Percentiles rank a stretch among this genome's conserved stretches.
These are phyloP conservation scores for Hysterium pulicare DNA, from an alignment of 2,329 filamentous ascomycete species.

Conservation along the genomic window DNA sequence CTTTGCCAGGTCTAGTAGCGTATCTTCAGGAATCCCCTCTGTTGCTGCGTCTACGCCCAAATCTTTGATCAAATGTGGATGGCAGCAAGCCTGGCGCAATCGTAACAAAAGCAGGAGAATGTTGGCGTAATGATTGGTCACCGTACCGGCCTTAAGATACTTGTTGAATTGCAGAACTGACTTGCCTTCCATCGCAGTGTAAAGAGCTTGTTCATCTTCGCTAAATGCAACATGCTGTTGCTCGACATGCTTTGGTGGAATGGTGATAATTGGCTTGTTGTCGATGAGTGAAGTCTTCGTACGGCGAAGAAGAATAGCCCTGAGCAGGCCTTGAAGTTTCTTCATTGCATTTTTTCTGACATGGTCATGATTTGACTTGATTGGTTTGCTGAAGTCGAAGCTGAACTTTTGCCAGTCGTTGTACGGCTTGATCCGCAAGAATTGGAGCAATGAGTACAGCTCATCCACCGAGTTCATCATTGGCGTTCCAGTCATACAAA, in stretches of 20 bases:
- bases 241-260: conserved; percentile 64
- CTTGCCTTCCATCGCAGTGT: conserved; percentile 62
- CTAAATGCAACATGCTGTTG: conserved; percentile 63
- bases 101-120: conserved; percentile 76
- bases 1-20: conserved; percentile 62
- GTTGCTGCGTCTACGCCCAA: conserved; percentile 63
- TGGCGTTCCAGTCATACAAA: conserved; percentile 77
- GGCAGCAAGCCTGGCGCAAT: conserved; percentile 77
- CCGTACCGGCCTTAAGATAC: conserved; percentile 65
- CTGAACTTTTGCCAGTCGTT: conserved; percentile 62
- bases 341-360: conserved; percentile 55
- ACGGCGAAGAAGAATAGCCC: conserved; percentile 76
- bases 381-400: conserved; percentile 52
- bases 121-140: conserved; percentile 72
- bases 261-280: conserved; percentile 68
- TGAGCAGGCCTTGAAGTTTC: conserved; percentile 70
- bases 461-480: conserved; percentile 87
- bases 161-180: conserved; percentile 72
- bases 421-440: conserved; percentile 75
- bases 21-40: conserved; percentile 50
- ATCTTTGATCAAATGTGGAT: conserved; percentile 68
- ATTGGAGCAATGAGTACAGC: conserved; percentile 72
- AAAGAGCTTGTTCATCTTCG: conserved; percentile 63
- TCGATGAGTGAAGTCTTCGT: conserved; percentile 78
- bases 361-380: conserved; percentile 42